A percentile compares a stretch with the other conserved stretches of the same genome.
Evolutionary conservation across 805 yeast species (phyloP).

Genomic region (Brettanomyces custersianus): DNA sequence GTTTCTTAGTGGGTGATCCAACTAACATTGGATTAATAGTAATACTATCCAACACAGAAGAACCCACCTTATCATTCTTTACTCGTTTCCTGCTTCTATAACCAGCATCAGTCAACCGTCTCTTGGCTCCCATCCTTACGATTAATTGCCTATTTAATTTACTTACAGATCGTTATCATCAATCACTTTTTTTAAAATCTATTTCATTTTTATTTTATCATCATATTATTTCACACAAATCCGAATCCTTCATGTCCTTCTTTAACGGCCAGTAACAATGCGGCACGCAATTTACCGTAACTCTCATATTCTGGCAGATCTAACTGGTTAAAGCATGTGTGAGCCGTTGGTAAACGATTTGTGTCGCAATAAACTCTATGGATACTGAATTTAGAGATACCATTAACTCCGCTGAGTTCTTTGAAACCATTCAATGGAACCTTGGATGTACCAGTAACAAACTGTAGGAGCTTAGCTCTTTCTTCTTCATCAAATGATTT

Average conservation of each 20-base stretch:
- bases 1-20: no score
- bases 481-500: conserved; percentile 90
- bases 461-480: conserved; percentile 86
- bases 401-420: conserved; percentile 80
- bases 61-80: neutral
- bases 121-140: no score
- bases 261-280: conserved; percentile 73
- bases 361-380: conserved; percentile 82
- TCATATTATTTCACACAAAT: conserved; percentile 49
- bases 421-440: conserved; percentile 93
- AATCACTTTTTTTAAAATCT: neutral
- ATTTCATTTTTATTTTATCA: neutral
- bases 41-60: conserved; percentile 15
- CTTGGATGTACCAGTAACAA: conserved; percentile 94
- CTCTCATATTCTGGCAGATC: conserved; percentile 89
- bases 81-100: neutral
- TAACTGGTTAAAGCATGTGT: conserved; percentile 93
- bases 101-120: no score
- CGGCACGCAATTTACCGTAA: conserved; percentile 76
- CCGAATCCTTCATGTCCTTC: conserved; percentile 98
- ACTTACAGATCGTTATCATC: conserved; percentile 4
- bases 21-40: conserved; percentile 25
- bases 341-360: conserved; percentile 88
- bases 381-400: conserved; percentile 76
- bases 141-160: no score